Evolutionary conservation across 148 eudicot species (phyloP), one percentile per base, ranked within the genome.

Genomic region (Heliamphora exappendiculata): DNA sequence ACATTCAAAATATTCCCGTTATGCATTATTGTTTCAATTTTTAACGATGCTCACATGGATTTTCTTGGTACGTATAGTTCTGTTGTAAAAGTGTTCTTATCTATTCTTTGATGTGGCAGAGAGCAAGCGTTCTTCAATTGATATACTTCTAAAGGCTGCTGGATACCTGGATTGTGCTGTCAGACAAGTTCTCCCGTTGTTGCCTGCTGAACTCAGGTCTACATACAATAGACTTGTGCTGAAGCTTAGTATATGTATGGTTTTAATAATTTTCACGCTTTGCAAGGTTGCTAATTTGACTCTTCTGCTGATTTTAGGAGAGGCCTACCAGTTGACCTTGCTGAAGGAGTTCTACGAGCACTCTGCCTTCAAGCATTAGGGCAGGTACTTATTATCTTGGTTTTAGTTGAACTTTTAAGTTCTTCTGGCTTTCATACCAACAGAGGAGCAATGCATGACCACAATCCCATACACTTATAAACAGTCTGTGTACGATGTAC

Each of bases 81-180:
- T 70, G 39, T 37, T 70, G 26, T 69, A 31, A 65, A 28, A 16
- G 54, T 16, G 29, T 33, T 75, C 3, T 58, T 41, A 16, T 57
- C 29, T 68, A 17, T 59, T 65, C 20, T 59, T 79, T 67, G 69
- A 65, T 78, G 50, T 72, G 49, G 78, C 92, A 94, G 98, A 95
- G 84, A 92, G 89, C 87, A 87, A 93, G 73, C 84, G 92, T 75
- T 87, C 97, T 83, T 87, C 96, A 36, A 84, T 95, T 81, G 98
- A 95, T 84, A 68, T 92, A 78, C 89, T 95, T 75, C 78, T 95
- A 54, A 92, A 91, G 86, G 98, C 98, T 67, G 98, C 98, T 51
- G 98, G 98, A 42, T 95, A 87, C 87, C 97, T 95, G 79, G 98
- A 95, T 80, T 95, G 94, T 86, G 97, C 97, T 82, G 88, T 95